Evolutionary conservation across 257 asterid species (phyloP).

Genomic region (Nicotiana otophora): DNA sequence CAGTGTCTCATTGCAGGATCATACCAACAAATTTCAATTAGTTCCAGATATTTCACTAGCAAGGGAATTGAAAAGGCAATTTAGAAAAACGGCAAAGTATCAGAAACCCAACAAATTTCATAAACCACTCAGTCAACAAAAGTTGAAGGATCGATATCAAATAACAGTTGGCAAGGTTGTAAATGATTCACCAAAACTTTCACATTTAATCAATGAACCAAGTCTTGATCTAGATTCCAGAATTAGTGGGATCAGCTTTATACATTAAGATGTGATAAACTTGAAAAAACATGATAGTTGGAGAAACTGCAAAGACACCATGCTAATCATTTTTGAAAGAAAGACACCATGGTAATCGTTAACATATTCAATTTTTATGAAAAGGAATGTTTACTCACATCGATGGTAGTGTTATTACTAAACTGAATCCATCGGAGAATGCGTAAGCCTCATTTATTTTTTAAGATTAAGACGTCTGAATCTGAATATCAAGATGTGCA

Average conservation of each 20-base stretch:
- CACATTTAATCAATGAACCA: not conserved
- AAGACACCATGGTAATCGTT: not conserved
- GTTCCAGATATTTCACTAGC: not conserved
- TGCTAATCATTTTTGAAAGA: not conserved
- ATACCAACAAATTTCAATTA: not conserved
- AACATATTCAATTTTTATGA: not conserved
- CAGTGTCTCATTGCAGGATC: not conserved
- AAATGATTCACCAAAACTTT: not conserved
- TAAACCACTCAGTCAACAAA: not conserved
- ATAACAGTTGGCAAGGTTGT: not conserved
- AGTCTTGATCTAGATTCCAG: not conserved
- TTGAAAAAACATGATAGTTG: not conserved
- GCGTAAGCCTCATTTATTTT: not conserved
- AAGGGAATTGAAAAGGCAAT: not conserved
- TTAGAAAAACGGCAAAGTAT: not conserved
- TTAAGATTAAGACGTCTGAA: too few species aligned
- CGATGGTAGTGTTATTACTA: not conserved
- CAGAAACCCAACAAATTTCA: not conserved
- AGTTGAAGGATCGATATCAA: not conserved
- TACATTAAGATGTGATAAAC: not conserved
- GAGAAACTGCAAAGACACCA: not conserved
- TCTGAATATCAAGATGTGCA: too few species aligned
- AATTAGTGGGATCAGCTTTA: not conserved
- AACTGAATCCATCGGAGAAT: not conserved
- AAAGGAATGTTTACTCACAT: not conserved